phyloP scores from a whole-genome alignment of 768 basidiomycete genomes.

The Udeniomyces megalosporus region DNA sequence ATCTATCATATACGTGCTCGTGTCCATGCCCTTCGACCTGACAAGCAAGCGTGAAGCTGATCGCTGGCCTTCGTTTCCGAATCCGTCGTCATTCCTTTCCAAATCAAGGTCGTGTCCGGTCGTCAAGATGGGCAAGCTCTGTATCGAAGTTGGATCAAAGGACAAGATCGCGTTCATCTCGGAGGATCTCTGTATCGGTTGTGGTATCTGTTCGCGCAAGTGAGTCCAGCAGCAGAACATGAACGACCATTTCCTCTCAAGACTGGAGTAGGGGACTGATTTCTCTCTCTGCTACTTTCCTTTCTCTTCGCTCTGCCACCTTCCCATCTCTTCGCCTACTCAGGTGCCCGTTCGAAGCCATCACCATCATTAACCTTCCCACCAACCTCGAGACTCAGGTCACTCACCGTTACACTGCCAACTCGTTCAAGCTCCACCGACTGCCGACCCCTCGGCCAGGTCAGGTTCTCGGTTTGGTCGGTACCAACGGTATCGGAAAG shows the following conservation, averaged over 20 bases:
- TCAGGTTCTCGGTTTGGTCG: slow-evolving; percentile 95
- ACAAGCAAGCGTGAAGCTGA: too few relatives aligned
- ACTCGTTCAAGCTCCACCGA: slow-evolving; percentile 96
- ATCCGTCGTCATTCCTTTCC: not conserved
- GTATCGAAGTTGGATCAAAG: slow-evolving; percentile 88
- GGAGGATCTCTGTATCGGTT: slow-evolving; percentile 96
- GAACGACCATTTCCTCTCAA: too few relatives aligned
- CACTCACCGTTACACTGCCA: slow-evolving; percentile 94
- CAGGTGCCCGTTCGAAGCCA: slow-evolving; percentile 98
- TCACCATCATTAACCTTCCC: slow-evolving; percentile 94
- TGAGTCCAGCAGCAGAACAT: too few relatives aligned
- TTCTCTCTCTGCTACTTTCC: not conserved
- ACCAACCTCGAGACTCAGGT: slow-evolving; percentile 92
- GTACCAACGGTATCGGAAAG: slow-evolving; percentile 99
- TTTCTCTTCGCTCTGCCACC: not conserved
- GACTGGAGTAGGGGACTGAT: too few relatives aligned
- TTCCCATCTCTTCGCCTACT: not conserved
- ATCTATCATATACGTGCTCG: too few relatives aligned
- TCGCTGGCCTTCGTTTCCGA: not conserved
- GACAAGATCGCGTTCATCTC: slow-evolving; percentile 99
- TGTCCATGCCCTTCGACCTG: too few relatives aligned
- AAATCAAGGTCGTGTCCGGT: slow-evolving; percentile 66
- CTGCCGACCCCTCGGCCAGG: slow-evolving; percentile 93
- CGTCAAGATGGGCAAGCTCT: slow-evolving; percentile 96
- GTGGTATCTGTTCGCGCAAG: slow-evolving; percentile 99